Percentiles rank a stretch among this genome's conserved stretches.
Conservation (phyloP, 2,329 filamentous ascomycete genomes). For the Phoma sp. region DNA sequence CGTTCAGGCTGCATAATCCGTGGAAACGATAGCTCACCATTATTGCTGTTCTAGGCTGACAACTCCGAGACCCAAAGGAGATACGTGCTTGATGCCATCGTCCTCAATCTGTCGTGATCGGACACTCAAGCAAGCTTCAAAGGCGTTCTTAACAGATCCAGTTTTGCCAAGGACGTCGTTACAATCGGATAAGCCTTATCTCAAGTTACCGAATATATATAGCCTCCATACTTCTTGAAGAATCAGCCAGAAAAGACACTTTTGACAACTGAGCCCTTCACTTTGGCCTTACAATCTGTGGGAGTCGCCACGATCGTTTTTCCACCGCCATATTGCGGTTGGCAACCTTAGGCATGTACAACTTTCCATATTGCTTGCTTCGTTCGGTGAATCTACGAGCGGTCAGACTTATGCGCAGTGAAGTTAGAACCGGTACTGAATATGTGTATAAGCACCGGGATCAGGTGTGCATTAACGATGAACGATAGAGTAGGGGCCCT, state of each 20-base stretch:
- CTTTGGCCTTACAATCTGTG: background rate
- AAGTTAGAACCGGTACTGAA: background rate
- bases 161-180: no score
- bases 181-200: no score
- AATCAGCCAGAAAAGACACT: no score
- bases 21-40: background rate
- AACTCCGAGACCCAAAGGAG: slow-evolving; percentile 13
- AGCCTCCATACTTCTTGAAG: no score
- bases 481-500: slow-evolving; percentile 8
- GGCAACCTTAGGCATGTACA: slow-evolving; percentile 14
- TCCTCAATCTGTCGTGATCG: background rate
- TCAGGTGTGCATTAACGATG: slow-evolving; percentile 14
- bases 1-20: no score
- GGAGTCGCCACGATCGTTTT: slow-evolving; percentile 1
- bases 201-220: no score
- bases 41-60: background rate
- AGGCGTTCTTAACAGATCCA: no score
- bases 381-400: slow-evolving; percentile 8
- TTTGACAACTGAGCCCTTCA: no score
- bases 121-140: background rate
- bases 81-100: background rate
- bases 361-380: slow-evolving; percentile 16
- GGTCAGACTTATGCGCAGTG: background rate
- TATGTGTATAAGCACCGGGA: slow-evolving; percentile 13
- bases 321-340: slow-evolving; percentile 12